Evolutionary conservation across 129 eudicot genomes (phyloP), one percentile per base, ranked within the genome.

Genomic region (Erigeron canadensis): DNA sequence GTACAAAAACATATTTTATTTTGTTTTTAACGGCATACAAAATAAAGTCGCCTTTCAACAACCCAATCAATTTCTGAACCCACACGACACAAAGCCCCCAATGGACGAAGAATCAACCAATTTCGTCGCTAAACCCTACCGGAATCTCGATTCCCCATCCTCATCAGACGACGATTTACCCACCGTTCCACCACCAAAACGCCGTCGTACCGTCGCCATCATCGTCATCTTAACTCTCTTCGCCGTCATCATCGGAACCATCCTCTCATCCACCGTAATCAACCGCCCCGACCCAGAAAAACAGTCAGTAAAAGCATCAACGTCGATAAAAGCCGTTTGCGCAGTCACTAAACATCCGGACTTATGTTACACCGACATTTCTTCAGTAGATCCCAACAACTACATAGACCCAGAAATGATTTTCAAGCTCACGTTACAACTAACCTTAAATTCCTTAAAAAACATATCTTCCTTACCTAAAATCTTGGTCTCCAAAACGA

Each of bases 321-420:
- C 79, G 6, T 78, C 86, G 5, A 81, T 86, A 70, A 68, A 65
- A 79, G 56, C 85, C 41, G 83, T 88, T 3, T 91, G 97, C 71
- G 63, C 85, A 40, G 92, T 88, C 16, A 88, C 97, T 39, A 85
- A 66, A 55, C 71, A 88, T 72, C 90, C 90, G 10, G 81, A 80
- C 8, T 71, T 86, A 0, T 91, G 97, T 80, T 37, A 84, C 79
- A 17, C 82, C 81, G 50, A 81, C 46, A 44, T 91, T 1, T 79
- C 85, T 2, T 23, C 82, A 44, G 72, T 88, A 61, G 72, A 78
- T 51, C 58, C 77, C 45, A 41, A 8, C 12, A 13, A 63, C 57
- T 28, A 61, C 16, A 37, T 60, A 70, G 81, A 80, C 55, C 95
- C 96, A 10, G 75, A 75, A 53, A 63, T 71, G 53, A 73, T 88